These are phyloP conservation scores for Paradendryphiella salina DNA, from an alignment of 2,329 filamentous ascomycete genomes.

Conservation along the genomic window DNA sequence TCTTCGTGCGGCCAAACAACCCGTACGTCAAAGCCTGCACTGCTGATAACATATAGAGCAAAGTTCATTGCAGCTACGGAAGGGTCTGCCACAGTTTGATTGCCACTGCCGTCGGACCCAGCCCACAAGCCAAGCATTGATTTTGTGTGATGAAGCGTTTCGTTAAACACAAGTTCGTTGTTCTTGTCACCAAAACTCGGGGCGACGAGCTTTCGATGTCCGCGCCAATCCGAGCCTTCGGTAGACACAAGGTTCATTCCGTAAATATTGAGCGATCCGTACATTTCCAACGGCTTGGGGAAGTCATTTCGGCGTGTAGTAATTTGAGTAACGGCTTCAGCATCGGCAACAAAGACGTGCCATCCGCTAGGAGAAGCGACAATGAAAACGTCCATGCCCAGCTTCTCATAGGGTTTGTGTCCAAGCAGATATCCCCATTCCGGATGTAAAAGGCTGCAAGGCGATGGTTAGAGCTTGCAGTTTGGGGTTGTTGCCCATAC, in stretches of 20 bases:
- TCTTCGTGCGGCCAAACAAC: conserved; percentile 63
- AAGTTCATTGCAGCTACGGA: conserved; percentile 69
- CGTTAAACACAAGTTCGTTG: conserved; percentile 66
- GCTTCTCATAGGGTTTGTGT: conserved; percentile 60
- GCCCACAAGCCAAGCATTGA: conserved; percentile 41
- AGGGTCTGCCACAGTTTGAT: conserved; percentile 57
- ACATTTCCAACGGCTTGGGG: conserved; percentile 66
- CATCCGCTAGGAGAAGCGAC: conserved; percentile 62
- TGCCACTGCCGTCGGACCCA: conserved; percentile 27
- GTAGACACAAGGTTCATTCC: conserved; percentile 72
- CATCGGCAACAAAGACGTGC: conserved; percentile 62
- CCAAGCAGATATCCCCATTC: conserved; percentile 64
- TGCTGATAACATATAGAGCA: conserved; percentile 63
- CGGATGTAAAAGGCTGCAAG: conserved; percentile 56
- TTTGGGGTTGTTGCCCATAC: conserved; percentile 29
- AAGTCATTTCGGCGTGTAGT: conserved; percentile 69
- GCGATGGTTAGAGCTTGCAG: conserved; percentile 3
- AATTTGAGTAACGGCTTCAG: conserved; percentile 68
- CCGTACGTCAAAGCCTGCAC: conserved; percentile 71
- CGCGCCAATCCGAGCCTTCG: conserved; percentile 70
- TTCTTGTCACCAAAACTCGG: conserved; percentile 78
- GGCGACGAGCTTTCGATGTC: conserved; percentile 72
- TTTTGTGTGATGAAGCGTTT: conserved; percentile 64
- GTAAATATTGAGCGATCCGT: conserved; percentile 65
- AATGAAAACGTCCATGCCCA: conserved; percentile 65